Evolutionary conservation across 2,329 filamentous ascomycete species (phyloP), one percentile per base, ranked within the genome.

Genomic region (Eutypella sp.): DNA sequence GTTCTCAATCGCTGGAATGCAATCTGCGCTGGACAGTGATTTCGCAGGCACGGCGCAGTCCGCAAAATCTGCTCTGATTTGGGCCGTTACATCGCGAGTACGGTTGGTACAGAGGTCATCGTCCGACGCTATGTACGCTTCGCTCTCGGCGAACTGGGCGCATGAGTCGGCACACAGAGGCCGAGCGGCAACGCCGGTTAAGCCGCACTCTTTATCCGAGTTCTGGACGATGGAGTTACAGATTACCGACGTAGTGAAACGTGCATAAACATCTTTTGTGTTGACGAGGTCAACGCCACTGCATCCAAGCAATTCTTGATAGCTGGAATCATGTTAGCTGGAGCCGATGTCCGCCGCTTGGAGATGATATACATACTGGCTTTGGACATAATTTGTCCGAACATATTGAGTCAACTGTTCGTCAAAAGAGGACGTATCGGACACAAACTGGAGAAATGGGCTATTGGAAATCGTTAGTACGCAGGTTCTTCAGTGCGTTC

Each of bases 181-280:
- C 47, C 75, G 74, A 5, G 87, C 81, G 36, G 84, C 71, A 24
- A 75, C 68, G n/a, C 74, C 66, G 0, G 84, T 78, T 39, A 95
- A 70, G 18, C 71, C 68, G 68, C 93, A 99, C 22, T 76, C 62
- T 10, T 69, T 63, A 57, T 85, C 82, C 5, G 93, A 97, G 62
- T 89, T 91, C 67, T 99, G 93, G 42, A 99, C 81, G 61, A 99
- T 87, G 54, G 88, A 79, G 73, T 95, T 97, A 76, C 93, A 99
- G 53, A 99, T 78, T 52, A 95, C 85, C 50, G 87, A 93, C 40
- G 83, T 93, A 5, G 92, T 95, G 69, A 92, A 99, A 57, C 93
- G 85, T 41, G 93, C 92, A 68, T 99, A 99, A 60, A 91, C 80
- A 59, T 86, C 78, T 55, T 81, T 85, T 4, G 89, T 85, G 63